Conservation (phyloP, 495 filamentous ascomycete genomes). For the Daldinia vernicosa region DNA sequence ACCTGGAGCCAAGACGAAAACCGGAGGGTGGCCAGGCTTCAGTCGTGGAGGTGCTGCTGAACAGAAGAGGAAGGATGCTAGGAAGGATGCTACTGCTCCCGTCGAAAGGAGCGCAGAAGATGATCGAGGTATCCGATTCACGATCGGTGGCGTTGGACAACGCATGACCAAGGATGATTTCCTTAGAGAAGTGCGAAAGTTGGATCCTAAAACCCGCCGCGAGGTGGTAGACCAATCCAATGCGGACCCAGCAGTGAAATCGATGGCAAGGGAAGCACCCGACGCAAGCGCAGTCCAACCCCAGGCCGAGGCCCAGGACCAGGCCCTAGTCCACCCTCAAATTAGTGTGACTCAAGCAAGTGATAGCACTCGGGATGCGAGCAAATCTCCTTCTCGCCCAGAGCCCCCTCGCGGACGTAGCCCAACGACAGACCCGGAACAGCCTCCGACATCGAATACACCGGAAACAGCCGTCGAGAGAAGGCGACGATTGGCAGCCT, state of each 20-base stretch:
- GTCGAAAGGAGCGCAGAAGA: constrained; percentile 66
- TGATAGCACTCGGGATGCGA: constrained; percentile 30
- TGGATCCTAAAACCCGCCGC: constrained; percentile 79
- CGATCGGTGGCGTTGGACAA: constrained; percentile 72
- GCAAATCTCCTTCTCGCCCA: constrained; percentile 25
- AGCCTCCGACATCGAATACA: constrained; percentile 38
- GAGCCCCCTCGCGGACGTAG: constrained; percentile 36
- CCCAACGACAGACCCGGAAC: constrained; percentile 16
- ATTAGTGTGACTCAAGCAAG: constrained; percentile 42
- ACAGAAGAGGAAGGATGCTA: constrained; percentile 51
- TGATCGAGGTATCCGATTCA: constrained; percentile 87
- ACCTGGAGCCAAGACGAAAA: constrained; percentile 37
- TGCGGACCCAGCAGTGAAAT: constrained; percentile 65
- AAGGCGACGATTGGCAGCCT: constrained; percentile 52
- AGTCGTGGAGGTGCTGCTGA: constrained; percentile 54
- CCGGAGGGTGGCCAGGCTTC: constrained; percentile 64
- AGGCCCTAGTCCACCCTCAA: constrained; percentile 28
- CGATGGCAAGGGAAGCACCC: constrained; percentile 61
- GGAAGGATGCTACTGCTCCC: constrained; percentile 50
- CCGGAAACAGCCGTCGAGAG: constrained; percentile 55
- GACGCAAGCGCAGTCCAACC: constrained; percentile 18
- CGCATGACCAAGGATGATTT: constrained; percentile 94
- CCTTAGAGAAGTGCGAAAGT: constrained; percentile 78
- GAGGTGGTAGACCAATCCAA: constrained; percentile 75
- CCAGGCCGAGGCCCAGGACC: constrained; percentile 33